Percentiles rank a stretch among this genome's conserved stretches.
Conservation (phyloP, 257 asterid species). For the Eucommia ulmoides region DNA sequence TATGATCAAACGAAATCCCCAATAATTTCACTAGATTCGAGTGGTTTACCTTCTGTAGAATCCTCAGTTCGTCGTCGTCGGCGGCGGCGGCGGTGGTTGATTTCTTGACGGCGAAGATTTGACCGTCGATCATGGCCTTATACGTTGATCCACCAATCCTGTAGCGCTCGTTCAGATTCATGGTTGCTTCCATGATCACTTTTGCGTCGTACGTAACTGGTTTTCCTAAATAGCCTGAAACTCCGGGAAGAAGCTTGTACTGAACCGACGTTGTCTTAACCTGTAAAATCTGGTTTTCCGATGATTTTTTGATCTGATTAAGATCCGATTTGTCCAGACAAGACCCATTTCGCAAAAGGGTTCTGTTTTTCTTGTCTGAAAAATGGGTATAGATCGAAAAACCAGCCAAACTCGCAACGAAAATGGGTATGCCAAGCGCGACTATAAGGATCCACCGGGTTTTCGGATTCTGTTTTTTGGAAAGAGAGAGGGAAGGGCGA, state of each 20-base stretch:
- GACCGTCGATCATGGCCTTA: constrained; percentile 36
- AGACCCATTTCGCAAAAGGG: constrained; percentile 17
- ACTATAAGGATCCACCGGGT: constrained; percentile 15
- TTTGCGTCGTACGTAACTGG: constrained; percentile 37
- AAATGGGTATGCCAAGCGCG: constrained; percentile 20
- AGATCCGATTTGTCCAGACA: constrained; percentile 15
- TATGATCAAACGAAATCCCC: constrained; percentile 50
- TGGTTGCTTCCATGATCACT: constrained; percentile 52
- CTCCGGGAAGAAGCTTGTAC: constrained; percentile 63
- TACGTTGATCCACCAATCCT: constrained; percentile 56
- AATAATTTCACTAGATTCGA: constrained; percentile 52
- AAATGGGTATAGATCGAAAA: constrained; percentile 13
- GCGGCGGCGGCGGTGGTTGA: constrained; percentile 36
- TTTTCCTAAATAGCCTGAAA: constrained; percentile 65
- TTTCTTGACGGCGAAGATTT: constrained; percentile 45
- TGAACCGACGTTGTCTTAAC: constrained; percentile 24
- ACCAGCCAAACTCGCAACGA: too few relatives aligned
- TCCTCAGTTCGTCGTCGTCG: constrained; percentile 41
- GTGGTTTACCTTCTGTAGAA: constrained; percentile 59
- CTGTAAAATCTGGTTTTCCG: constrained; percentile 14
- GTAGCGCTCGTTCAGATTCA: constrained; percentile 30
- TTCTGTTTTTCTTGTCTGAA: constrained; percentile 24
- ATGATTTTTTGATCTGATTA: constrained; percentile 12
- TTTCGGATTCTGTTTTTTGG: constrained; percentile 18
- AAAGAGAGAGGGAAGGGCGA: constrained; percentile 14